Percentiles rank a stretch among this genome's conserved stretches.
These are phyloP conservation scores for Eucalyptus brandiana DNA, from an alignment of 345 rosid species.

Conservation along the genomic window DNA sequence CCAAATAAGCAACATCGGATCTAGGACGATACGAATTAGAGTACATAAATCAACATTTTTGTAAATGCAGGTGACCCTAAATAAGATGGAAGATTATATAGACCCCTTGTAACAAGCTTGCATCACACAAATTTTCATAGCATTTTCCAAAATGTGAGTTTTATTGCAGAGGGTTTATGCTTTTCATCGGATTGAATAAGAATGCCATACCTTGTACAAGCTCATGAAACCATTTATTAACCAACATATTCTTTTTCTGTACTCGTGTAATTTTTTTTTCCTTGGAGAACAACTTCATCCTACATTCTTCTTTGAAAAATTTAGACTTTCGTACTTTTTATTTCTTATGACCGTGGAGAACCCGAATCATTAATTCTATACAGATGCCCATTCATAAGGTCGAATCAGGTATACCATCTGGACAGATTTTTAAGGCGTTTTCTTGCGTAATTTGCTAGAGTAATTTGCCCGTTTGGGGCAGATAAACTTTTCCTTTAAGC, in stretches of 20 bases:
- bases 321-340: background rate
- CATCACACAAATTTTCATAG: background rate
- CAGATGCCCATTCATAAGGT: background rate
- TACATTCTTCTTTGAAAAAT: background rate
- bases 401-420: background rate
- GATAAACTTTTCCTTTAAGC: background rate
- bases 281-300: background rate
- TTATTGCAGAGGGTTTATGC: background rate
- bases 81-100: background rate
- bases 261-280: background rate
- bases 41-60: background rate
- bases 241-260: background rate
- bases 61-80: background rate
- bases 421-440: background rate
- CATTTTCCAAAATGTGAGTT: background rate
- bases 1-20: background rate
- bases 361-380: background rate
- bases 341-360: background rate
- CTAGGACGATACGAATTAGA: background rate
- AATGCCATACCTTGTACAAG: background rate
- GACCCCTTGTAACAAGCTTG: background rate
- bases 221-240: background rate
- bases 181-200: background rate
- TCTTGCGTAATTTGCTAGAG: background rate
- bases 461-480: background rate